Percentiles rank a stretch among this genome's conserved stretches.
Conservation (phyloP, 495 filamentous ascomycete species). For the Neurospora hispaniola region DNA sequence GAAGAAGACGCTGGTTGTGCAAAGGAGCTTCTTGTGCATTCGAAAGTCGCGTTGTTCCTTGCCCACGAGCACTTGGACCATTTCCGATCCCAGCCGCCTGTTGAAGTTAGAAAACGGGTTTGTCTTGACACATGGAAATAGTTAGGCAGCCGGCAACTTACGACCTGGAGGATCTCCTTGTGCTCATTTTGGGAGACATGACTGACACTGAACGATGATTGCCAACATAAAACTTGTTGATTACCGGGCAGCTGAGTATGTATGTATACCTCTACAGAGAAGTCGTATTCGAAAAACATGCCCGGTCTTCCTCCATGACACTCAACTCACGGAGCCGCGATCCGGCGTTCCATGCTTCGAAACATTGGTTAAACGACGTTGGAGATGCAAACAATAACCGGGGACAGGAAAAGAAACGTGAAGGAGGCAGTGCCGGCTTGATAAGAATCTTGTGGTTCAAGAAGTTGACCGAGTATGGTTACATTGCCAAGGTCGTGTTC, state of each 20-base stretch:
- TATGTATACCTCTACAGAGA: background rate
- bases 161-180: background rate
- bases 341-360: background rate
- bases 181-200: background rate
- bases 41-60: conserved; percentile 29
- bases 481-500: background rate
- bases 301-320: background rate
- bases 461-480: background rate
- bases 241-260: background rate
- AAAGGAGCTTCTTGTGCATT: conserved; percentile 31
- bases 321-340: background rate
- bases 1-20: conserved; percentile 30
- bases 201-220: background rate
- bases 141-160: background rate
- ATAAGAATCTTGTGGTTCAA: background rate
- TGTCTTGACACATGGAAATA: background rate
- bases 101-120: background rate
- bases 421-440: background rate
- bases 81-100: conserved; percentile 21
- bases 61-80: conserved; percentile 32
- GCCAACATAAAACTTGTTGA: background rate
- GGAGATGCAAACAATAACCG: too few species aligned
- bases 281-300: background rate
- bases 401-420: background rate
- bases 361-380: background rate